Evolutionary conservation across 2,329 filamentous ascomycete species (phyloP).

Genomic region (Nectriaceae sp.): DNA sequence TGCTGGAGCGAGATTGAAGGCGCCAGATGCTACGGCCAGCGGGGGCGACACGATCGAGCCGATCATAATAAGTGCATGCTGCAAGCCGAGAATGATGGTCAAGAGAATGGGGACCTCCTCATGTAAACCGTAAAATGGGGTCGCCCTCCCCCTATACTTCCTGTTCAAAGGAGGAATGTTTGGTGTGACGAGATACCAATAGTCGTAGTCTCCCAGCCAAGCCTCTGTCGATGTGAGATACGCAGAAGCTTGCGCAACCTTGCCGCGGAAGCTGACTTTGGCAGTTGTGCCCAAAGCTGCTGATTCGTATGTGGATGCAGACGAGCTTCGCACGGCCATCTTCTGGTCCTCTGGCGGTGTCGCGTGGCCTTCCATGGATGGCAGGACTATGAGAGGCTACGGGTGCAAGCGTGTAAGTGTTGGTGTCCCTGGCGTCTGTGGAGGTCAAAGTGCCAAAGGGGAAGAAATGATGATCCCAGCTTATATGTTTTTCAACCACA

Average conservation of each 20-base stretch:
- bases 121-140: conserved; percentile 69
- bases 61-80: conserved; percentile 70
- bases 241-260: background rate
- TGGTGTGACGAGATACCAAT: conserved; percentile 10
- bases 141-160: conserved; percentile 8
- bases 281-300: background rate
- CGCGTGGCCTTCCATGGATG: background rate
- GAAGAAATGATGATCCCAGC: background rate
- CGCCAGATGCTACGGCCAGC: conserved; percentile 54
- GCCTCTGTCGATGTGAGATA: background rate
- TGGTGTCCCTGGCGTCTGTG: background rate
- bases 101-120: conserved; percentile 69
- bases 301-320: background rate
- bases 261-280: background rate
- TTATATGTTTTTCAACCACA: background rate
- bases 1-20: conserved; percentile 57
- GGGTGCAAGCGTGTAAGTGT: background rate
- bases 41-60: conserved; percentile 59
- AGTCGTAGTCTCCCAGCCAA: conserved; percentile 9
- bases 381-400: background rate
- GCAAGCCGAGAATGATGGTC: conserved; percentile 66
- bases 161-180: conserved; percentile 10
- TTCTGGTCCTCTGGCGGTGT: background rate
- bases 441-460: background rate
- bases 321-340: background rate